A percentile compares a stretch with the other conserved stretches of the same genome.
These are phyloP conservation scores for Calonectria leucothoes DNA, from an alignment of 2,329 filamentous ascomycete species.

Conservation along the genomic window DNA sequence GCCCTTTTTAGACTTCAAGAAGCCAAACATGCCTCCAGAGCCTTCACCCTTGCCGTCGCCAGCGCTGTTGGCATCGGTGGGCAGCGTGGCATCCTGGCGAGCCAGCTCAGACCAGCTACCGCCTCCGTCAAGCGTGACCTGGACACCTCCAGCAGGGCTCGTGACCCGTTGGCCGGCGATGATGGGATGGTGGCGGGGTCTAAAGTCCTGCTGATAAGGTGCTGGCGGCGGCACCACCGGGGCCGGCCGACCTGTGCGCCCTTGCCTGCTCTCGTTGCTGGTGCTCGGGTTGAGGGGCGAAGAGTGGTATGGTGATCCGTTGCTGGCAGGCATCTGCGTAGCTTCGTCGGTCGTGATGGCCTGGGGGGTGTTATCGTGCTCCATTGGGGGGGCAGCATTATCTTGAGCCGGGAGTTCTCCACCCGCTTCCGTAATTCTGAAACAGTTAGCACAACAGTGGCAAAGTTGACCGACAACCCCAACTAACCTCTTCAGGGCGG, in stretches of 20 bases:
- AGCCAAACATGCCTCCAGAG: constrained; percentile 88
- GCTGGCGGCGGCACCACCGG: constrained; percentile 59
- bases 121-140: constrained; percentile 89
- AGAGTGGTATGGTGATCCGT: constrained; percentile 36
- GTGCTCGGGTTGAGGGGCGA: constrained; percentile 40
- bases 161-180: constrained; percentile 76
- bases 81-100: constrained; percentile 82
- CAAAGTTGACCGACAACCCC: too few species aligned
- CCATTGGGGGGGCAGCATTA: constrained; percentile 21
- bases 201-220: constrained; percentile 61
- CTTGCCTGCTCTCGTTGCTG: constrained; percentile 41
- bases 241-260: constrained; percentile 41
- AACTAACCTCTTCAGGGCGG: constrained; percentile 79
- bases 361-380: constrained; percentile 49
- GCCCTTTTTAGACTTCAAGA: constrained; percentile 90
- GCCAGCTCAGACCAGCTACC: constrained; percentile 94
- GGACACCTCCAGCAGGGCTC: constrained; percentile 85
- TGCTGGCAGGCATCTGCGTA: constrained; percentile 51
- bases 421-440: constrained; percentile 52
- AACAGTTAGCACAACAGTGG: constrained; percentile 29
- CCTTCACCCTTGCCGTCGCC: constrained; percentile 65
- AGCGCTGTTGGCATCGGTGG: constrained; percentile 70
- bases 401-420: constrained; percentile 18
- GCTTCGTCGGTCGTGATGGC: constrained; percentile 65
- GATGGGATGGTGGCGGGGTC: constrained; percentile 60